phyloP scores from a whole-genome alignment of 2,329 filamentous ascomycete species.

The Calonectria fujianensis region DNA sequence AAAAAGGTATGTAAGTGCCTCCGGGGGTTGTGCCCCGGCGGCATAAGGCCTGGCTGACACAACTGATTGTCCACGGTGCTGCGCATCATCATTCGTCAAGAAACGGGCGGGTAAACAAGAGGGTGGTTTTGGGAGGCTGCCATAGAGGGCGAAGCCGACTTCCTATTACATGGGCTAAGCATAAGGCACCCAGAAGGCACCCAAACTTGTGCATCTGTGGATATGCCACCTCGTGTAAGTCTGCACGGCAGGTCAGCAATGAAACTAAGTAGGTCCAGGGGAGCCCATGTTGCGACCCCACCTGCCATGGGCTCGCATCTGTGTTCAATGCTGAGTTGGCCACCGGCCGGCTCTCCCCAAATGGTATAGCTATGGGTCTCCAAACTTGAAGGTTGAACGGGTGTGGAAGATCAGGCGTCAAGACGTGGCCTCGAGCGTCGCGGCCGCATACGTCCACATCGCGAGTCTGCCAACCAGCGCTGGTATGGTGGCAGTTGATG shows the following conservation, averaged over 20 bases:
- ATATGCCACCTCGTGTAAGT: constrained; percentile 30
- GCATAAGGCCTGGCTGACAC: constrained; percentile 17
- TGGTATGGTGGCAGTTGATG: constrained; percentile 36
- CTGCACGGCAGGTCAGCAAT: constrained; percentile 16
- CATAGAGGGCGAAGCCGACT: not conserved
- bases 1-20: constrained; percentile 9
- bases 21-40: not conserved
- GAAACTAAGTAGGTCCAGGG: constrained; percentile 2
- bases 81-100: constrained; percentile 23
- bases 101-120: constrained; percentile 15
- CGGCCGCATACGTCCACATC: constrained; percentile 29
- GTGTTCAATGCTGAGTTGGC: constrained; percentile 27
- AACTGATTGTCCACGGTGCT: constrained; percentile 19
- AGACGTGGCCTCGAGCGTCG: constrained; percentile 31
- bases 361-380: constrained; percentile 8
- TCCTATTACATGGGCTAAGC: constrained; percentile 13
- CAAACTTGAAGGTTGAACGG: constrained; percentile 12
- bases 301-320: constrained; percentile 31
- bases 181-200: constrained; percentile 28
- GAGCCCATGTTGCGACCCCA: constrained; percentile 7
- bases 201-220: constrained; percentile 22
- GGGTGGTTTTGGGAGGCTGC: constrained; percentile 10
- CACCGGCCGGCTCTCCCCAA: not conserved
- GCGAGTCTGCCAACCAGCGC: constrained; percentile 39
- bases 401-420: constrained; percentile 42